These are phyloP conservation scores for Sporisorium iseilematis-ciliati DNA, from an alignment of 1,284 basidiomycete species.

Conservation along the genomic window DNA sequence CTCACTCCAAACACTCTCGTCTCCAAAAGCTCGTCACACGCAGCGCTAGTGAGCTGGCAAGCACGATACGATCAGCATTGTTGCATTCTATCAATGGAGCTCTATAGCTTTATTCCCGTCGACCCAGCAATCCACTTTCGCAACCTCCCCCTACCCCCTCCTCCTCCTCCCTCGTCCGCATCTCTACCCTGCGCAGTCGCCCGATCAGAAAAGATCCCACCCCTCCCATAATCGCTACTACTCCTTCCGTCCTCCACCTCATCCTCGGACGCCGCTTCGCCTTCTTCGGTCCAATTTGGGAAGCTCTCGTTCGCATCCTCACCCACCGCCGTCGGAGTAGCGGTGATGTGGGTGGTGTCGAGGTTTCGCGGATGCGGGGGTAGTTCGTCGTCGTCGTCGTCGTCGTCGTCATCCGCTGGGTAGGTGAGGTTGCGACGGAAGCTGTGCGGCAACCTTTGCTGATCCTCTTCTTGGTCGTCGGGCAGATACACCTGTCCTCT, in stretches of 20 bases:
- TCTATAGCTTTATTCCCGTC: constrained; percentile 25
- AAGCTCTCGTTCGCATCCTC: constrained; percentile 25
- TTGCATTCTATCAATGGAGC: too few relatives aligned
- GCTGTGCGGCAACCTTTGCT: constrained; percentile 25
- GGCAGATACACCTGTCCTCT: constrained; percentile 26
- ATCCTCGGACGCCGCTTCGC: background rate
- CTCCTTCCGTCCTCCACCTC: constrained; percentile 4
- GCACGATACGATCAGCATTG: too few relatives aligned
- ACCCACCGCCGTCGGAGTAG: background rate
- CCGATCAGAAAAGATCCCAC: constrained; percentile 31
- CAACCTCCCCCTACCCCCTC: constrained; percentile 8
- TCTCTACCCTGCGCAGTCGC: background rate
- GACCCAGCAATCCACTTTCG: constrained; percentile 17
- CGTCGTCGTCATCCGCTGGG: constrained; percentile 4
- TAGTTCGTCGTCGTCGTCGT: constrained; percentile 26
- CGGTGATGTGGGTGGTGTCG: constrained; percentile 16
- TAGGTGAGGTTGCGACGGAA: constrained; percentile 27
- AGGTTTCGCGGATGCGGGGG: constrained; percentile 26
- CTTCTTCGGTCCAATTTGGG: constrained; percentile 14
- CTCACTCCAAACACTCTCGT: too few relatives aligned
- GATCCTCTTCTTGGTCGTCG: constrained; percentile 32
- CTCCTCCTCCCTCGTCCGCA: background rate
- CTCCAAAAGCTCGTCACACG: too few relatives aligned
- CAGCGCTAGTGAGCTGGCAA: too few relatives aligned
- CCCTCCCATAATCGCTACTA: constrained; percentile 6